Base-by-base conservation (phyloP, 441 rosid species). In the Lepidium campestre region DNA sequence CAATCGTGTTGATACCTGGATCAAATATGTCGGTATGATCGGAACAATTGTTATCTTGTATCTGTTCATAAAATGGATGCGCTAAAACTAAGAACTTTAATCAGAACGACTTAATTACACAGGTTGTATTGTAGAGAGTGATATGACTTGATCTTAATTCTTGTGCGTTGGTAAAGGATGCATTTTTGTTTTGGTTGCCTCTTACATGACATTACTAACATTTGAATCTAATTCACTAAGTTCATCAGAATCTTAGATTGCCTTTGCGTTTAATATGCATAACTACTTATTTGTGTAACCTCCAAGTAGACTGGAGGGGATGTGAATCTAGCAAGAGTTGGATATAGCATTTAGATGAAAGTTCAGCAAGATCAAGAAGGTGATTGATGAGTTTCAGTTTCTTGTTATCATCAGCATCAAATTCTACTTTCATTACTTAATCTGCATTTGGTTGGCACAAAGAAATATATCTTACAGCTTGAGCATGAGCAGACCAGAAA, bases 21-120 rank as follows among this genome's bases (percentile, higher is more conserved):
- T 95, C 83, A 95, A 95, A 69, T 95, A 90, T 11, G 68, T 76
- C 0, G 98, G 99, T 61, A 95, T 92, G 97, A 59, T 80, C 8
- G 73, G 74, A 46, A 90, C 98, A 2, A 14, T 87, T 25, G 57
- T 86, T 35, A 65, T 89, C 41, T 42, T 94, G 72, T 89, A 73
- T 75, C 72, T 86, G 49, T 76, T 94, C 57, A 62, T 85, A 66
- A 84, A 78, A 71, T 91, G 87, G 97, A 85, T 88, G 3, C 71
- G 83, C 13, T 90, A 75, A 88, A 49, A 68, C 5, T 31, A 18
- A 23, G 61, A 22, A 40, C 12, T 11, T 22, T 4, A 29, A 29
- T 29, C 34, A 29, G 20, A 39, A 63, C 1, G 14, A 4, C 4
- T 17, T 47, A 8, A 35, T 46, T 62, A 45, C 58, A 25, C 0